phyloP scores from a whole-genome alignment of 176 grass and related monocot species.

The Themeda triandra region DNA sequence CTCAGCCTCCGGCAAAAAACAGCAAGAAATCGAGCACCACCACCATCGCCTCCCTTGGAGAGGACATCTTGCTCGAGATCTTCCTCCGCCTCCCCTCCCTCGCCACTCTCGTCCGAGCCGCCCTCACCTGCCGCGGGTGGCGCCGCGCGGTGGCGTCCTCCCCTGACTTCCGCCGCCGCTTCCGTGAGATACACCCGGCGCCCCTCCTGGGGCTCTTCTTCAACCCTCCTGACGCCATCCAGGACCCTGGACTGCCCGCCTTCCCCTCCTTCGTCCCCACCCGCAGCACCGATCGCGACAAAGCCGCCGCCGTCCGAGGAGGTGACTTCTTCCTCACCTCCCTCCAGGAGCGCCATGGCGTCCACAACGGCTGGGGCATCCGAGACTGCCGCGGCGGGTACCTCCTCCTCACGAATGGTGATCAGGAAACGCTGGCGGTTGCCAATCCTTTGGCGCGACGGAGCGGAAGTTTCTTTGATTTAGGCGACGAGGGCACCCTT shows the following conservation, averaged over 20 bases:
- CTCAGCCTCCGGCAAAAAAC: neutral
- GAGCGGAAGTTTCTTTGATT: neutral
- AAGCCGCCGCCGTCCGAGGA: neutral
- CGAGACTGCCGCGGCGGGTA: neutral
- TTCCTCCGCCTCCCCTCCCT: conserved; percentile 11
- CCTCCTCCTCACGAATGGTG: neutral
- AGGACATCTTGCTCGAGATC: neutral
- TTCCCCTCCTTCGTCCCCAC: conserved; percentile 12
- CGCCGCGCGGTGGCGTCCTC: conserved; percentile 3
- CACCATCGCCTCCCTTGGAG: neutral
- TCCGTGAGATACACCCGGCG: neutral
- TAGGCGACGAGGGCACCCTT: neutral
- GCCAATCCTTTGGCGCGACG: neutral
- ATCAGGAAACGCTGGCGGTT: neutral
- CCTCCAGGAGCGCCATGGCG: neutral
- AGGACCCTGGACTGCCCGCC: neutral
- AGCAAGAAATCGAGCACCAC: neutral
- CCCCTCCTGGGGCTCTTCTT: conserved; percentile 22
- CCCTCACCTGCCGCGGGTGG: conserved; percentile 24
- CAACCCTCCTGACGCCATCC: neutral
- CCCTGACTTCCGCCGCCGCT: neutral
- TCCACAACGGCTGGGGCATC: conserved; percentile 7
- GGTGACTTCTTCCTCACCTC: conserved; percentile 27
- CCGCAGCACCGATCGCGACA: neutral
- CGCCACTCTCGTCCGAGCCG: conserved; percentile 28